These are phyloP conservation scores for Noccaea bulbosa DNA, from an alignment of 345 rosid genomes.

Conservation along the genomic window DNA sequence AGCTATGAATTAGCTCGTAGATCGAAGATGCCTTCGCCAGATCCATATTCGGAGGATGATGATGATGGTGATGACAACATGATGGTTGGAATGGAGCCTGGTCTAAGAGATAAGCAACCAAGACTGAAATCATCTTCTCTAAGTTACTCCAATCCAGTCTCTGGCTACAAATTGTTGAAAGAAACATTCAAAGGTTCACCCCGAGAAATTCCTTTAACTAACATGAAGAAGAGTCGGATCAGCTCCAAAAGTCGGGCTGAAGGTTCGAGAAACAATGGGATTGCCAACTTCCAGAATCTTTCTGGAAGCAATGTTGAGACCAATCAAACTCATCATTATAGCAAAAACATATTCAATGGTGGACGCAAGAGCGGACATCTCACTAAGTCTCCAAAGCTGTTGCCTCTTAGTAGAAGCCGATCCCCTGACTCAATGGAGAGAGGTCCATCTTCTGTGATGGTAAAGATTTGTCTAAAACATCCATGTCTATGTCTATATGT, in stretches of 20 bases:
- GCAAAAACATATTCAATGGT: constrained; percentile 36
- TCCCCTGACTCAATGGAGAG: constrained; percentile 53
- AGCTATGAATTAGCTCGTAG: constrained; percentile 48
- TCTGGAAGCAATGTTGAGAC: constrained; percentile 41
- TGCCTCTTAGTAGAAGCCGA: constrained; percentile 45
- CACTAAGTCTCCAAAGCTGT: constrained; percentile 51
- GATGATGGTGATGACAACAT: constrained; percentile 30
- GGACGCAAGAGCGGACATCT: constrained; percentile 49
- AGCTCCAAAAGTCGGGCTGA: constrained; percentile 55
- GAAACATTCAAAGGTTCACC: constrained; percentile 50
- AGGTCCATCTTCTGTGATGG: constrained; percentile 48
- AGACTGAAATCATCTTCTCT: constrained; percentile 50
- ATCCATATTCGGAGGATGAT: constrained; percentile 50
- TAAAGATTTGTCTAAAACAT: constrained; percentile 46
- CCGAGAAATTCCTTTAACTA: constrained; percentile 47
- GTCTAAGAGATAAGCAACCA: constrained; percentile 46
- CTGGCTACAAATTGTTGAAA: constrained; percentile 47
- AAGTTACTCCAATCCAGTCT: constrained; percentile 45
- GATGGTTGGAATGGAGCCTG: constrained; percentile 49
- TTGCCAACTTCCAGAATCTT: constrained; percentile 44
- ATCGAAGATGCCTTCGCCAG: constrained; percentile 50
- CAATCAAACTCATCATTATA: constrained; percentile 49
- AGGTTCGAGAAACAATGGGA: constrained; percentile 50
- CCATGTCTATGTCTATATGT: neutral
- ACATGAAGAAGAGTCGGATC: constrained; percentile 45